Conservation (phyloP, 169 alveolate species). For the Plasmodium fragile region DNA sequence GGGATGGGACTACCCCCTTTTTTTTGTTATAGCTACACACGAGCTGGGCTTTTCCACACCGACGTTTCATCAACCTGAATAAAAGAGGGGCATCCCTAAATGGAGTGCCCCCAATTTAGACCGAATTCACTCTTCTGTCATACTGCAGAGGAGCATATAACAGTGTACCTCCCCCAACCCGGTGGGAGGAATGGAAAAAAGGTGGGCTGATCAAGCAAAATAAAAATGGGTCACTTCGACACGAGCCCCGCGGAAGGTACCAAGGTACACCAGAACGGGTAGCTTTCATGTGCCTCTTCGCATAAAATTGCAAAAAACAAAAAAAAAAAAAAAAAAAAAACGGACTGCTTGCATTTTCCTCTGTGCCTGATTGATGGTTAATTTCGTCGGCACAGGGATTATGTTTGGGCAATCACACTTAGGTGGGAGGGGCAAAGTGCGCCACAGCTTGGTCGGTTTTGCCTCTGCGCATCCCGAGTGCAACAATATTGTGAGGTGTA, state of each 20-base stretch:
- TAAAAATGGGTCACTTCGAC: neutral
- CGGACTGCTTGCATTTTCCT: too few species aligned
- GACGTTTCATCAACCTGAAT: neutral
- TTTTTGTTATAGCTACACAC: neutral
- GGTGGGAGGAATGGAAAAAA: too few species aligned
- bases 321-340: too few species aligned
- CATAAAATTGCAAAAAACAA: neutral
- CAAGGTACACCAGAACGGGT: neutral
- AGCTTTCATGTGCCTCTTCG: neutral
- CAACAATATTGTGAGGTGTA: neutral
- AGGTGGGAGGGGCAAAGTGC: too few species aligned
- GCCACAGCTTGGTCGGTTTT: neutral
- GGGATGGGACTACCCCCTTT: neutral
- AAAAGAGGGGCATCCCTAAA: neutral
- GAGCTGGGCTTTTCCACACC: neutral
- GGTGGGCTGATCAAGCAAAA: neutral
- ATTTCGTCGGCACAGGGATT: too few species aligned
- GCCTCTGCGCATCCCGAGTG: neutral
- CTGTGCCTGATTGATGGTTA: too few species aligned
- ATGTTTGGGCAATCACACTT: too few species aligned
- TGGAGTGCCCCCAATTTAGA: neutral
- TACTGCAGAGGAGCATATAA: neutral
- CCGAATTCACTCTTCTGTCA: neutral
- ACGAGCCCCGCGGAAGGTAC: neutral
- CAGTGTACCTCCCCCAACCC: neutral